These are phyloP conservation scores for Daldinia bambusicola DNA, from an alignment of 495 filamentous ascomycete genomes.

Conservation along the genomic window DNA sequence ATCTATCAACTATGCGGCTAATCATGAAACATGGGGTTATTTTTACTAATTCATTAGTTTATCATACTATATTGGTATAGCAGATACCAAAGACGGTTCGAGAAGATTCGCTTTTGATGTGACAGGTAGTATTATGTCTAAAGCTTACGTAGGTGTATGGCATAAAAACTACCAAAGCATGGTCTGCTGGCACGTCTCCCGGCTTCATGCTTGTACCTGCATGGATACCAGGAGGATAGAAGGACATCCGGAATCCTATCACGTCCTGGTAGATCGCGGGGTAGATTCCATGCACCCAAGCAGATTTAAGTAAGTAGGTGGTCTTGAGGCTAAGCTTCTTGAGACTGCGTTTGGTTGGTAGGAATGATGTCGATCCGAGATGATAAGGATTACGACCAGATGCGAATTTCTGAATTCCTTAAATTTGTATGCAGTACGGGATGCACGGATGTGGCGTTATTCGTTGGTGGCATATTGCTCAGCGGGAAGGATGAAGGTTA, in stretches of 20 bases:
- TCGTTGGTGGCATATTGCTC: background rate
- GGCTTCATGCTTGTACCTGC: background rate
- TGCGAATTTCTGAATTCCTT: background rate
- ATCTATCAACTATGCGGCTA: background rate
- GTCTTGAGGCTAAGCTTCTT: background rate
- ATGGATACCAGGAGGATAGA: constrained; percentile 9
- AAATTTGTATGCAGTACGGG: background rate
- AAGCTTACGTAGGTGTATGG: constrained; percentile 16
- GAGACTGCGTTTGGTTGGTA: constrained; percentile 22
- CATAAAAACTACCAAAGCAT: constrained; percentile 19
- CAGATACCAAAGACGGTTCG: background rate
- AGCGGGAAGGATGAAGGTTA: background rate
- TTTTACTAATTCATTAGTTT: constrained; percentile 12
- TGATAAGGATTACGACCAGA: constrained; percentile 36
- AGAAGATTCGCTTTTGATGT: background rate
- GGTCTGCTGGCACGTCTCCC: constrained; percentile 10
- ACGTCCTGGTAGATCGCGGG: background rate
- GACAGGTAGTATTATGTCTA: background rate
- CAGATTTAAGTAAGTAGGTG: constrained; percentile 7
- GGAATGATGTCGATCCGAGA: constrained; percentile 47
- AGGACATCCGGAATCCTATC: constrained; percentile 16
- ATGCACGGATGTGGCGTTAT: background rate
- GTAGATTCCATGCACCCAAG: constrained; percentile 1
- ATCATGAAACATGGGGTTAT: constrained; percentile 21
- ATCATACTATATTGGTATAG: background rate